Evolutionary conservation across 345 rosid genomes (phyloP).

Genomic region (Citrus inodora): DNA sequence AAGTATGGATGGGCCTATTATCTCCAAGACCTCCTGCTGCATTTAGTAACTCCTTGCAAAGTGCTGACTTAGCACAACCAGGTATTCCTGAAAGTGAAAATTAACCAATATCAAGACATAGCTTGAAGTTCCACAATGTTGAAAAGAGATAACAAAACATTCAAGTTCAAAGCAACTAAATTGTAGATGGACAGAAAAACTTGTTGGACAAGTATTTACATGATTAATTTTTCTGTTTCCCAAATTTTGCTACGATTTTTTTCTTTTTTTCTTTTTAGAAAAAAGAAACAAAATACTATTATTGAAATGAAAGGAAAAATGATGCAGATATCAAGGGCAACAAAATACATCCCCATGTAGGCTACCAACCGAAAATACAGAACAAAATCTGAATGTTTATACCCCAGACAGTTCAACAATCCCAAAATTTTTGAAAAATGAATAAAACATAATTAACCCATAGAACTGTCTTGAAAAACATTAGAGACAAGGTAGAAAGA

Average conservation of each 20-base stretch:
- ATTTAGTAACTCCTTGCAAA: conserved; percentile 80
- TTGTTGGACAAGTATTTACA: background rate
- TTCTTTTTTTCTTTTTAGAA: too few species aligned
- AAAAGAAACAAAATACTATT: background rate
- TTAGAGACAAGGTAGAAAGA: background rate
- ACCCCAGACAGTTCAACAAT: background rate
- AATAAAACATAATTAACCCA: background rate
- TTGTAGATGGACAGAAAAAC: background rate
- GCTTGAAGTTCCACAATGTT: background rate
- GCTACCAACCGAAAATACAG: background rate
- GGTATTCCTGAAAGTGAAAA: conserved; percentile 68
- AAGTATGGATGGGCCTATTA: conserved; percentile 72
- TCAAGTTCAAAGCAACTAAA: background rate
- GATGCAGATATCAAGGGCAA: background rate
- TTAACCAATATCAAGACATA: background rate
- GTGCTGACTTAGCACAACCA: conserved; percentile 96
- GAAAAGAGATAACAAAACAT: conserved; percentile 1
- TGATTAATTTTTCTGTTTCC: background rate
- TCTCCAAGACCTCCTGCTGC: conserved; percentile 73
- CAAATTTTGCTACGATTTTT: background rate
- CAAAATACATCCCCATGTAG: background rate
- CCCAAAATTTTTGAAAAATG: background rate
- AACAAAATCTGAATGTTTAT: background rate
- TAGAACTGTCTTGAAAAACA: too few species aligned
- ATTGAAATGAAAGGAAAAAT: too few species aligned